Base-by-base conservation (phyloP, 164 flowering plant genomes). In the Piper longum region DNA sequence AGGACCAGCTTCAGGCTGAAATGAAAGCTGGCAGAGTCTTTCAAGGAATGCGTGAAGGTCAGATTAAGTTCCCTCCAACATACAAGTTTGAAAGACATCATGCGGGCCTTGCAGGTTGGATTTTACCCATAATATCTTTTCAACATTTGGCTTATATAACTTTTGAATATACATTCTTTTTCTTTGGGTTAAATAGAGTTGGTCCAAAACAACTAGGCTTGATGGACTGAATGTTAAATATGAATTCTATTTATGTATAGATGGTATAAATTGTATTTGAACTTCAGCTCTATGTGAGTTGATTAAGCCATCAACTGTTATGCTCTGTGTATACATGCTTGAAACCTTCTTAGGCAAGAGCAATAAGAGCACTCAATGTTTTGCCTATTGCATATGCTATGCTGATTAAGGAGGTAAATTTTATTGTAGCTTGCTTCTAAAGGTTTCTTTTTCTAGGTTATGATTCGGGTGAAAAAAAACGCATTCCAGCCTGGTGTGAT, bases 401-500 rank as follows among this genome's bases (percentile, higher is more conserved):
- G 36, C 2, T 26, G 36, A 26, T 26, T 26, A 26, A 26, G 36
- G 36, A 26, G 9, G 52, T 48, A 14, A 48, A 48, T 8, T 44
- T 48, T 48, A 48, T 48, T 48, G 52, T 48, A 44, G 11, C 11
- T 48, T 5, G 52, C 1, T 9, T 48, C 52, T 48, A 48, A 48
- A 60, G 41, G 40, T 69, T 19, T 62, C 17, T 43, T 63, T 70
- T 56, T 73, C 52, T 67, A 95, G 99, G 99, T 54, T 95, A 95
- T 82, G 99, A 95, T 78, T 89, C 96, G 39, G 88, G 99, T 52
- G 99, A 95, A 80, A 95, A 95, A 78, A 95, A 95, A 79, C 88
- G 98, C 5, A 89, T 91, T 75, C 99, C 99, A 64, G 99, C 99
- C 36, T 95, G 99, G 99, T 95, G 99, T 69, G 99, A 95, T 72